phyloP scores from a whole-genome alignment of 2,329 filamentous ascomycete species.

The Alternaria conjuncta region DNA sequence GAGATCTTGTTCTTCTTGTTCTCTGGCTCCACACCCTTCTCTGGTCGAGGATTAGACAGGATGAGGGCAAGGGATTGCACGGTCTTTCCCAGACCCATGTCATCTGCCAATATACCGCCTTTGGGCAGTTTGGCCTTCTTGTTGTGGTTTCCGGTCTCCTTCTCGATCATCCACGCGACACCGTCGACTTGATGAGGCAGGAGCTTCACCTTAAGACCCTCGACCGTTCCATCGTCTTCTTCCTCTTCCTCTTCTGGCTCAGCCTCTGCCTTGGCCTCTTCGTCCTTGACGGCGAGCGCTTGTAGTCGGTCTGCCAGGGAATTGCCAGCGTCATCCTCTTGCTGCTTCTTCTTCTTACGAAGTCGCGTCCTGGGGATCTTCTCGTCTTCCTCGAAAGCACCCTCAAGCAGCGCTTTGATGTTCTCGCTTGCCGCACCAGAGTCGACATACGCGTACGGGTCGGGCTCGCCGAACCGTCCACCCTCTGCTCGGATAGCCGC shows the following conservation, averaged over 20 bases:
- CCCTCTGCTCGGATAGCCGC: constrained; percentile 54
- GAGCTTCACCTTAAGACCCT: constrained; percentile 85
- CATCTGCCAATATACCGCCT: constrained; percentile 93
- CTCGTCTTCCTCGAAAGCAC: constrained; percentile 77
- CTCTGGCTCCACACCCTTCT: constrained; percentile 55
- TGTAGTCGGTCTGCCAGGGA: constrained; percentile 54
- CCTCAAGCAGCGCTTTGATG: constrained; percentile 81
- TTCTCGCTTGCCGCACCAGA: constrained; percentile 75
- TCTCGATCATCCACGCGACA: constrained; percentile 92
- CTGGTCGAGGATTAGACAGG: constrained; percentile 75
- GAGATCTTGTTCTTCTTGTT: constrained; percentile 71
- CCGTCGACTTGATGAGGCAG: constrained; percentile 94
- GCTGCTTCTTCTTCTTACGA: constrained; percentile 52
- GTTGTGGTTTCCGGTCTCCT: constrained; percentile 86
- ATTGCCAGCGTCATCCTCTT: constrained; percentile 38
- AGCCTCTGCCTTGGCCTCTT: constrained; percentile 57
- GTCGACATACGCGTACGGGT: constrained; percentile 70
- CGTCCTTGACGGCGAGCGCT: constrained; percentile 53
- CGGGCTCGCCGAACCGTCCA: constrained; percentile 59
- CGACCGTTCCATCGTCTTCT: constrained; percentile 68
- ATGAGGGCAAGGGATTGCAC: constrained; percentile 91
- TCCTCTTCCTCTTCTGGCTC: constrained; percentile 50
- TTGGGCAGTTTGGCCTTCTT: constrained; percentile 80
- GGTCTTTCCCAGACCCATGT: constrained; percentile 97
- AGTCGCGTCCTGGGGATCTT: constrained; percentile 54